Evolutionary conservation across 208 protist genomes (phyloP).

Genomic region (Wallacemonas collosoma): DNA sequence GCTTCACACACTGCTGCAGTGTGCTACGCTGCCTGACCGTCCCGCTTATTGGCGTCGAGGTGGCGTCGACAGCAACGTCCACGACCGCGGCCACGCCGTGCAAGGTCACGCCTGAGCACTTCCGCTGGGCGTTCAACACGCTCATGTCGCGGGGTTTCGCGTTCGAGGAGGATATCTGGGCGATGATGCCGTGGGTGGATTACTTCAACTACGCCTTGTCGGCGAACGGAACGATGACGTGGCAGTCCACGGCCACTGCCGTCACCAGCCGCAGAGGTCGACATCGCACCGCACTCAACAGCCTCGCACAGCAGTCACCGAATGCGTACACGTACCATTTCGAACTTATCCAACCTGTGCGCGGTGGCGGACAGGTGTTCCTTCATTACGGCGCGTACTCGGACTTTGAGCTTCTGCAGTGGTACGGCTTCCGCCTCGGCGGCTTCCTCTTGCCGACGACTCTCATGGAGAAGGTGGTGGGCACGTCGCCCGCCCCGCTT

Average conservation of each 20-base stretch:
- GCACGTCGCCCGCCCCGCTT: not conserved
- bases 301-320: slow-evolving; percentile 19
- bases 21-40: not conserved
- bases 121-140: slow-evolving; percentile 87
- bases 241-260: slow-evolving; percentile 16
- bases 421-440: slow-evolving; percentile 90
- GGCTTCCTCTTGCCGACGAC: slow-evolving; percentile 51
- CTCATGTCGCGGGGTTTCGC: slow-evolving; percentile 87
- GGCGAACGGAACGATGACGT: slow-evolving; percentile 68
- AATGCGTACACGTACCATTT: slow-evolving; percentile 59
- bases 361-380: slow-evolving; percentile 62
- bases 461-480: slow-evolving; percentile 17
- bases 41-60: not conserved
- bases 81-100: slow-evolving; percentile 4
- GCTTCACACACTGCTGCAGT: not conserved
- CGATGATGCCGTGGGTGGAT: slow-evolving; percentile 90
- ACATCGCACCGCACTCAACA: not conserved
- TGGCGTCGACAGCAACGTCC: not conserved
- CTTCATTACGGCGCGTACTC: slow-evolving; percentile 89
- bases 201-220: slow-evolving; percentile 91
- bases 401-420: slow-evolving; percentile 86
- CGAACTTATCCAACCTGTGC: slow-evolving; percentile 36
- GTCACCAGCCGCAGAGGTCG: slow-evolving; percentile 12
- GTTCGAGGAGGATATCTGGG: slow-evolving; percentile 85
- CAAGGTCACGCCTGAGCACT: slow-evolving; percentile 37